phyloP scores from a whole-genome alignment of 2,329 filamentous ascomycete genomes.

The Talaromyces albobiverticillius region DNA sequence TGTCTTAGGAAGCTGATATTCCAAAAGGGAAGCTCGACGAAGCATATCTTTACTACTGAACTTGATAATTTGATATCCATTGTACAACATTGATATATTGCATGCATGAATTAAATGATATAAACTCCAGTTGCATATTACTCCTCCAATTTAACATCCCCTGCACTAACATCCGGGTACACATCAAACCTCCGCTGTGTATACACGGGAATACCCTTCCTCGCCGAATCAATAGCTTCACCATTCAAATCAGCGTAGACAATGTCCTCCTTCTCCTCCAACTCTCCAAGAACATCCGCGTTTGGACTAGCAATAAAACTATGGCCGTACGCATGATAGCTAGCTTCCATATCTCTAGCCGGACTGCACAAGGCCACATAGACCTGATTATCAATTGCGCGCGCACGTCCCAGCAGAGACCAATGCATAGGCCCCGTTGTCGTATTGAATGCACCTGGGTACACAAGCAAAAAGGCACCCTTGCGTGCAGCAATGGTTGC shows the following conservation, averaged over 20 bases:
- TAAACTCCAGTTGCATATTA: background rate
- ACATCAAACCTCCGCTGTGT: constrained; percentile 90
- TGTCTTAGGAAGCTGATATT: no score
- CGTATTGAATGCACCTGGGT: constrained; percentile 95
- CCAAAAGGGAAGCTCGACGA: no score
- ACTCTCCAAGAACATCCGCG: constrained; percentile 74
- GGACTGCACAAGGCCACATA: constrained; percentile 93
- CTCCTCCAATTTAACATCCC: constrained; percentile 22
- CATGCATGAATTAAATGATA: background rate
- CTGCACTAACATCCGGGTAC: constrained; percentile 81
- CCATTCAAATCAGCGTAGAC: constrained; percentile 69
- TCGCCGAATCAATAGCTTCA: constrained; percentile 67
- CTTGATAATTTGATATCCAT: no score
- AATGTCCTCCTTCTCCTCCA: constrained; percentile 73
- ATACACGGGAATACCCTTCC: constrained; percentile 80
- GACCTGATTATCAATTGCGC: constrained; percentile 90
- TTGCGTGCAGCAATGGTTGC: constrained; percentile 83
- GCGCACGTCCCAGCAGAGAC: constrained; percentile 74
- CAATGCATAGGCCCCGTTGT: constrained; percentile 93
- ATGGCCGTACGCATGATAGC: constrained; percentile 90
- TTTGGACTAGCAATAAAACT: constrained; percentile 85
- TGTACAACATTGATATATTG: no score
- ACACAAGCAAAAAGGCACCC: constrained; percentile 83
- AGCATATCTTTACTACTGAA: no score
- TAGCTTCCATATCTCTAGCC: constrained; percentile 71